These are phyloP conservation scores for Pachysandra terminalis DNA, from an alignment of 164 flowering plant genomes.

Conservation along the genomic window DNA sequence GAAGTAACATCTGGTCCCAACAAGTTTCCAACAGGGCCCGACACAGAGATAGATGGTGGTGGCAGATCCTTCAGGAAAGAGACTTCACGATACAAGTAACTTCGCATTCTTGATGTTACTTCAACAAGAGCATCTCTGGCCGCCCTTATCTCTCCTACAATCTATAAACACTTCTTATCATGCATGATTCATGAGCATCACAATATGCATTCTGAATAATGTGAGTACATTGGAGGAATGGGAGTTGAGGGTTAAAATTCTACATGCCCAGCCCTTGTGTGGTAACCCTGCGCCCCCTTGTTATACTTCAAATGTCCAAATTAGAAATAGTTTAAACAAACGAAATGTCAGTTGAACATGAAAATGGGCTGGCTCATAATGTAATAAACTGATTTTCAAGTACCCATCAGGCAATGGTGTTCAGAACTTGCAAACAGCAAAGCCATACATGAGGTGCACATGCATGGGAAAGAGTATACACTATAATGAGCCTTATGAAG, in stretches of 20 bases:
- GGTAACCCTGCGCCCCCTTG: background rate
- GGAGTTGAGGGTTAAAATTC: background rate
- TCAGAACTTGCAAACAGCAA: background rate
- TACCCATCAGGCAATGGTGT: background rate
- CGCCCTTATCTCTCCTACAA: constrained; percentile 86
- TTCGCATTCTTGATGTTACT: constrained; percentile 71
- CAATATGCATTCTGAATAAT: background rate
- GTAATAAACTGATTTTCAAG: background rate
- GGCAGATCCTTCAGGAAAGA: constrained; percentile 50
- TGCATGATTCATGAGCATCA: constrained; percentile 8
- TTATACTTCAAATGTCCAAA: background rate
- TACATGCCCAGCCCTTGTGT: background rate
- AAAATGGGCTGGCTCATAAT: background rate
- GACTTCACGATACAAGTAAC: constrained; percentile 51
- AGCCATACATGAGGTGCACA: background rate
- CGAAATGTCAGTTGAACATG: background rate
- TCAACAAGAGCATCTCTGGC: constrained; percentile 91
- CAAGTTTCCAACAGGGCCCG: constrained; percentile 31
- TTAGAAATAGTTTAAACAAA: too few relatives aligned
- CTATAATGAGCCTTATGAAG: background rate
- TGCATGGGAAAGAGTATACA: too few relatives aligned
- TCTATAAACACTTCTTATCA: constrained; percentile 36
- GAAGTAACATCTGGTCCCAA: constrained; percentile 37
- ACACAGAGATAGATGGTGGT: constrained; percentile 27
- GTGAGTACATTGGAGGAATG: background rate